Conservation (phyloP, 495 filamentous ascomycete species). For the Schizothecium vesticola region DNA sequence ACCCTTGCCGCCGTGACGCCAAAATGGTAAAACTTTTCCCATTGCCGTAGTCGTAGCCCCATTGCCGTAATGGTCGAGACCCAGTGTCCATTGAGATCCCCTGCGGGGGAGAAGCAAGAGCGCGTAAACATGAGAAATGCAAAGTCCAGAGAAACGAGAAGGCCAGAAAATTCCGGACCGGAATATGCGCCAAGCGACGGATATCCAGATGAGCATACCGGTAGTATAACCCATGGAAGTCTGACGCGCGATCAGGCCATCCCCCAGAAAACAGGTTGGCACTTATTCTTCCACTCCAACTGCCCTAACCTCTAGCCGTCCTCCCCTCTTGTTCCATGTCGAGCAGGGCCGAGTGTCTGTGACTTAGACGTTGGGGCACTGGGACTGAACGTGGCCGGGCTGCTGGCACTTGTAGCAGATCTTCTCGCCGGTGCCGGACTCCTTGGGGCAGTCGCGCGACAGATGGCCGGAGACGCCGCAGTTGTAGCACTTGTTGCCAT, state of each 20-base stretch:
- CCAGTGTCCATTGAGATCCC: slow-evolving; percentile 9
- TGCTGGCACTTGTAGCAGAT: slow-evolving; percentile 99
- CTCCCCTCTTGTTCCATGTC: slow-evolving; percentile 18
- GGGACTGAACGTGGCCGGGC: slow-evolving; percentile 89
- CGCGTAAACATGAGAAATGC: slow-evolving; percentile 10
- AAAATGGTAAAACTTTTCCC: slow-evolving; percentile 31
- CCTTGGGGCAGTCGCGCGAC: slow-evolving; percentile 90
- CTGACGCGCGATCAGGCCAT: slow-evolving; percentile 23
- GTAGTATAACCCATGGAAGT: slow-evolving; percentile 25
- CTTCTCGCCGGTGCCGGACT: slow-evolving; percentile 73
- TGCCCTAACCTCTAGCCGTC: slow-evolving; percentile 10
- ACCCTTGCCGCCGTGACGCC: slow-evolving; percentile 28
- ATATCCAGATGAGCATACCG: slow-evolving; percentile 35
- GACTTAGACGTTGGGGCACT: slow-evolving; percentile 64
- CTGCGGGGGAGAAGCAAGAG: slow-evolving; percentile 4
- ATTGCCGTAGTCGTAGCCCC: slow-evolving; percentile 23
- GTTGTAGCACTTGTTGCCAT: slow-evolving; percentile 99
- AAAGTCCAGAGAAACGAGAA: slow-evolving; percentile 1
- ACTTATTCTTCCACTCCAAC: slow-evolving; percentile 25
- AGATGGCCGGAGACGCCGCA: slow-evolving; percentile 94
- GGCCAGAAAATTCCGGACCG: slow-evolving; percentile 14
- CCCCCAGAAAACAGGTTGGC: slow-evolving; percentile 29
- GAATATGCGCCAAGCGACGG: slow-evolving; percentile 23
- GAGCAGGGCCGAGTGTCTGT: neutral
- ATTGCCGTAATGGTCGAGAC: slow-evolving; percentile 21